These are phyloP conservation scores for Abelmoschus esculentus DNA, from an alignment of 345 rosid species.

Conservation along the genomic window DNA sequence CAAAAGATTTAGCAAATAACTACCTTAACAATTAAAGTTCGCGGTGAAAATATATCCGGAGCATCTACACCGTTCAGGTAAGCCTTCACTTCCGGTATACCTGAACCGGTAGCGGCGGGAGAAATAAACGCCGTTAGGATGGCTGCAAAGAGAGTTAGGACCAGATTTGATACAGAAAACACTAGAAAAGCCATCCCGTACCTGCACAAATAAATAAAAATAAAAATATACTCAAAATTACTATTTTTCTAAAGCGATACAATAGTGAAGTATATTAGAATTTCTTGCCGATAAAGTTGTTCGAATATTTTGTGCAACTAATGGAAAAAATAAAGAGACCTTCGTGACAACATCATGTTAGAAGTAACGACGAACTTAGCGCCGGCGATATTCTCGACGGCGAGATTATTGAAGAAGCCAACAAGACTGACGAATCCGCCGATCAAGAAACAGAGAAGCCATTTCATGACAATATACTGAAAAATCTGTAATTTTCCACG, in stretches of 20 bases:
- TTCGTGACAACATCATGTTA: conserved; percentile 62
- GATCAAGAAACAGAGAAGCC: conserved; percentile 64
- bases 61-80: conserved; percentile 95
- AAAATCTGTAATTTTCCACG: conserved; percentile 54
- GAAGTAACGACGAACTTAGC: conserved; percentile 79
- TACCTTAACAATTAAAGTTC: conserved; percentile 76
- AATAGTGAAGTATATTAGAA: neutral
- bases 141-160: conserved; percentile 63
- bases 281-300: neutral
- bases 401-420: conserved; percentile 74
- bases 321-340: conserved; percentile 26
- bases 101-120: conserved; percentile 93
- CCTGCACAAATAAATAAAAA: conserved; percentile 29
- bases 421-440: conserved; percentile 65
- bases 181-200: conserved; percentile 57
- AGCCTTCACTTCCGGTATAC: conserved; percentile 95
- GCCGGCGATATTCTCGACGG: conserved; percentile 91
- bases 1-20: neutral
- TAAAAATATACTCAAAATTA: neutral
- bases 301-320: neutral
- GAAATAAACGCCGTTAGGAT: conserved; percentile 56
- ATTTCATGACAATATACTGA: conserved; percentile 76
- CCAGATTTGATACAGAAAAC: conserved; percentile 61
- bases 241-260: neutral
- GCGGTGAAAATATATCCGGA: conserved; percentile 58